Conservation (phyloP, 495 filamentous ascomycete species). For the Terfezia claveryi region DNA sequence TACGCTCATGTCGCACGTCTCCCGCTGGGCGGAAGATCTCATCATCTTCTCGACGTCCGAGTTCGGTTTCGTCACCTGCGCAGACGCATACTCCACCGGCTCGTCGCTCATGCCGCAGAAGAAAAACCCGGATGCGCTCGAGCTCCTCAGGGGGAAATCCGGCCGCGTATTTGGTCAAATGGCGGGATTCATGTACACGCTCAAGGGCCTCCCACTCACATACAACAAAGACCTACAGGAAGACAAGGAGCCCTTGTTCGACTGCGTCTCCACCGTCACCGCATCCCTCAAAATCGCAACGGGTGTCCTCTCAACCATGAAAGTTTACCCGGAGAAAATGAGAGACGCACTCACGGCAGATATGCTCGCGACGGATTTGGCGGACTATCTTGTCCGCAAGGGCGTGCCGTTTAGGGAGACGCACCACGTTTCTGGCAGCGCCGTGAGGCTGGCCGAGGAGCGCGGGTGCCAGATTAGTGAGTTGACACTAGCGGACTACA, state of each 20-base stretch:
- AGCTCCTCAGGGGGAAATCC: slow-evolving; percentile 70
- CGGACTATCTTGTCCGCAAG: slow-evolving; percentile 80
- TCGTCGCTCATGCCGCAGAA: slow-evolving; percentile 86
- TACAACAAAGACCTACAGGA: slow-evolving; percentile 97
- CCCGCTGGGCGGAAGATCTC: slow-evolving; percentile 69
- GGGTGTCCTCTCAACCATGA: slow-evolving; percentile 24
- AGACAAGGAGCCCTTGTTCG: slow-evolving; percentile 66
- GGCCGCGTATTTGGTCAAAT: slow-evolving; percentile 73
- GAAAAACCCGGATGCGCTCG: slow-evolving; percentile 55
- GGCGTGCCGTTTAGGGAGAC: slow-evolving; percentile 68
- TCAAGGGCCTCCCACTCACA: slow-evolving; percentile 71
- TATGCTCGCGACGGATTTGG: slow-evolving; percentile 66
- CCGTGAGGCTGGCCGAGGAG: slow-evolving; percentile 56
- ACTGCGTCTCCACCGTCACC: slow-evolving; percentile 65
- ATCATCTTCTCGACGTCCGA: slow-evolving; percentile 71
- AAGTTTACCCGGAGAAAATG: slow-evolving; percentile 54
- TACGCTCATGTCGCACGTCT: slow-evolving; percentile 69
- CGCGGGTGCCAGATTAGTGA: slow-evolving; percentile 52
- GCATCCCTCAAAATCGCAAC: slow-evolving; percentile 62
- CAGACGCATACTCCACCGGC: slow-evolving; percentile 71
- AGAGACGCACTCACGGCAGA: slow-evolving; percentile 52
- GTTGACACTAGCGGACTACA: slow-evolving; percentile 44
- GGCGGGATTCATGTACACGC: slow-evolving; percentile 67
- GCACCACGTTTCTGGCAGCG: slow-evolving; percentile 69
- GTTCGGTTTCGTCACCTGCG: slow-evolving; percentile 62